Base-by-base conservation (phyloP, 2,329 filamentous ascomycete genomes). In the Arachnomyces sp. region DNA sequence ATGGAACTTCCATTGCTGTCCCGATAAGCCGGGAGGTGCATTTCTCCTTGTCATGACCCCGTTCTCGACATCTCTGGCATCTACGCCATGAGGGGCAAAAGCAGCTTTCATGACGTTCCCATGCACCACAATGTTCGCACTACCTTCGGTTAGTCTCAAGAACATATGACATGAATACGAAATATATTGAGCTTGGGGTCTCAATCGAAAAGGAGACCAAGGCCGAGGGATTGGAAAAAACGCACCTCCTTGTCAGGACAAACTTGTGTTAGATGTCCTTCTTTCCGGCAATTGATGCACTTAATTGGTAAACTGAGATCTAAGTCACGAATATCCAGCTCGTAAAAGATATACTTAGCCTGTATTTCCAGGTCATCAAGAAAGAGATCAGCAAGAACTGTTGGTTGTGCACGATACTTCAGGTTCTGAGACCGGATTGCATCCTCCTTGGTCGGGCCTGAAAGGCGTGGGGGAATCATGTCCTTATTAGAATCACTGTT, bases 1-100 rank as follows among this genome's bases (percentile, higher is more conserved):
- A 87, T 2, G 72, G 69, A 34, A 73, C 62, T 15, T 67, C 62
- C n/a, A 48, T 41, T 17, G 69, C 68, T 40, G 80, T 77, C 12
- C 69, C 68, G 45, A 71, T 71, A 12, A 84, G 66, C 44, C 77
- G 77, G 46, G 82, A 77, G 2, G 59, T 51, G 53, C 82, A 86
- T 6, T 61, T 49, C 1, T 58, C 50, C 13, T 62, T 59, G 37
- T 52, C 50, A 52, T 87, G 83, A 7, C 82, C 82, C 32, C 74
- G 65, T 56, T 81, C 75, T 35, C 68, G 72, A 58, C 83, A 86
- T 53, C 77, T 78, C 36, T 61, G 53, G 48, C 67, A 70, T 46
- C 65, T 53, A 43, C 57, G 52, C 55, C 64, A 63, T 16, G 53
- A 49, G 13, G 66, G 63, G 40, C 67, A 70, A 29, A 60, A 55